phyloP scores from a whole-genome alignment of 192 early-diverging fungal species.

The Bifiguratus adelaidae region DNA sequence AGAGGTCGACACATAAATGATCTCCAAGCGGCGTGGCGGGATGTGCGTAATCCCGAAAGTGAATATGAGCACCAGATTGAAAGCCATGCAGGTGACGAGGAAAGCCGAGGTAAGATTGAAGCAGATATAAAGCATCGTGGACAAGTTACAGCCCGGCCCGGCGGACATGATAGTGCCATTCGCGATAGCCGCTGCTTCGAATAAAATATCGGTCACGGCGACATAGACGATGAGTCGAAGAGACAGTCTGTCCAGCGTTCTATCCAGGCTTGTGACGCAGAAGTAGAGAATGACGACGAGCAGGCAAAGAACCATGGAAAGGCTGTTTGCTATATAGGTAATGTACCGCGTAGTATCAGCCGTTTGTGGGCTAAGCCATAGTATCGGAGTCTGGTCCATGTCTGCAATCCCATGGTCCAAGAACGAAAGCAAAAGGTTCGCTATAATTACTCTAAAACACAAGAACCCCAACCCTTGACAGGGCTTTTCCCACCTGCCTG shows the following conservation, averaged over 20 bases:
- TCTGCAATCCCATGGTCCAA: too few species aligned
- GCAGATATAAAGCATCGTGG: not conserved
- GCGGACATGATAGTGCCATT: not conserved
- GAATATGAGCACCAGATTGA: not conserved
- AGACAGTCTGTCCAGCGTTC: not conserved
- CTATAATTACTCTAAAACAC: too few species aligned
- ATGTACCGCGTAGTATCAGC: too few species aligned
- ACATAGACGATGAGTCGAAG: not conserved
- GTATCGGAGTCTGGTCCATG: too few species aligned
- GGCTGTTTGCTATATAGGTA: too few species aligned
- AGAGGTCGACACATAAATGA: too few species aligned
- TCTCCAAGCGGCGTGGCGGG: too few species aligned
- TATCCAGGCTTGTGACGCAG: not conserved
- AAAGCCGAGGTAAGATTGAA: not conserved
- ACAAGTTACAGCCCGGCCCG: not conserved
- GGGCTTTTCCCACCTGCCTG: too few species aligned
- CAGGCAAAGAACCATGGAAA: not conserved
- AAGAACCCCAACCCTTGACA: too few species aligned
- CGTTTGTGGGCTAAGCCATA: too few species aligned
- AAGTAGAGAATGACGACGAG: not conserved
- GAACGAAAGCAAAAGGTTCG: too few species aligned
- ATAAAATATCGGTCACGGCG: not conserved
- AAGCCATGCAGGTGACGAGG: not conserved
- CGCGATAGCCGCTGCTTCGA: not conserved
- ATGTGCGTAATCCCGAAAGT: too few species aligned